A percentile compares a stretch with the other conserved stretches of the same genome.
Evolutionary conservation across 306 rosid genomes (phyloP).

Genomic region (Cucurbita maxima): DNA sequence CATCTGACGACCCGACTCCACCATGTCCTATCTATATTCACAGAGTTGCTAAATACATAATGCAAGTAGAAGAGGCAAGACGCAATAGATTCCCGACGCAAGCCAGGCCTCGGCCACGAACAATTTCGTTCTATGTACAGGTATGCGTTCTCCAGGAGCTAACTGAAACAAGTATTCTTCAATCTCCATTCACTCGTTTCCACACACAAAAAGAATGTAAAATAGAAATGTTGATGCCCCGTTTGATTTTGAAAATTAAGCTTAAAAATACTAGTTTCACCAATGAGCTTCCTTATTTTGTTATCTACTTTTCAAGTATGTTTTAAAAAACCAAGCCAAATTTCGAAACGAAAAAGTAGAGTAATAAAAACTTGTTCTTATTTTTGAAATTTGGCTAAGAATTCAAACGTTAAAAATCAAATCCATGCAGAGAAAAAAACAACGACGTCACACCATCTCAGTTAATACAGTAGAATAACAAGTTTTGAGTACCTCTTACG

Average conservation of each 20-base stretch:
- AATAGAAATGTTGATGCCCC: background rate
- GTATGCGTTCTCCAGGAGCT: slow-evolving; percentile 1
- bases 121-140: slow-evolving; percentile 9
- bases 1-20: background rate
- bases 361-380: background rate
- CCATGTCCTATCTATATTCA: slow-evolving; percentile 5
- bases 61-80: slow-evolving; percentile 3
- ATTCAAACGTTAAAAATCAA: background rate
- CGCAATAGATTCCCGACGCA: background rate
- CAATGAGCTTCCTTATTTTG: no score
- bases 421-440: no score
- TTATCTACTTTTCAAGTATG: no score
- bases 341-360: background rate
- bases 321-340: background rate
- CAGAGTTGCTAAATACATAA: slow-evolving; percentile 9
- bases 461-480: background rate
- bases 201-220: background rate
- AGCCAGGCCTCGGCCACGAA: slow-evolving; percentile 3
- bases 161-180: slow-evolving; percentile 7
- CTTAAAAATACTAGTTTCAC: no score
- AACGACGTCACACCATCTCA: background rate
- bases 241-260: no score
- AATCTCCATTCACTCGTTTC: background rate
- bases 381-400: no score
- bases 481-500: slow-evolving; percentile 17